A percentile compares a stretch with the other conserved stretches of the same genome.
phyloP scores from a whole-genome alignment of 306 rosid species.

The Ormosia emarginata region DNA sequence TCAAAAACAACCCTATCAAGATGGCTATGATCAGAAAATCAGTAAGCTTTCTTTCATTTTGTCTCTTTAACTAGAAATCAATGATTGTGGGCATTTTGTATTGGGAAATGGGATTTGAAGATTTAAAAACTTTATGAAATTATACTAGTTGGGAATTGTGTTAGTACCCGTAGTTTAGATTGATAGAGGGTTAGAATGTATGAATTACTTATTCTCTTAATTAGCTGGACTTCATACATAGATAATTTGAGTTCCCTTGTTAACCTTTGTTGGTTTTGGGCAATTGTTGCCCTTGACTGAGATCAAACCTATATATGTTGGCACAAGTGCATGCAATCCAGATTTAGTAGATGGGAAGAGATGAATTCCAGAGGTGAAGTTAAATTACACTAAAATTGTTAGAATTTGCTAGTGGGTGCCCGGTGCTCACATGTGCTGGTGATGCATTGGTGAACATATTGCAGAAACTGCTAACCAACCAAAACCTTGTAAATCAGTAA shows the following conservation, averaged over 20 bases:
- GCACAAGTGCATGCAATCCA: background rate
- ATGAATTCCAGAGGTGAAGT: background rate
- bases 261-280: background rate
- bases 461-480: background rate
- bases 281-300: background rate
- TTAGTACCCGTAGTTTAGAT: background rate
- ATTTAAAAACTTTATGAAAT: background rate
- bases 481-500: background rate
- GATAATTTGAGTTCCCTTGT: background rate
- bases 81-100: background rate
- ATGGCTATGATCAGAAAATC: conserved; percentile 90
- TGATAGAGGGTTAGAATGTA: background rate
- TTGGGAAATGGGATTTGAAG: background rate
- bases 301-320: background rate
- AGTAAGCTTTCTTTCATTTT: conserved; percentile 36
- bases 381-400: background rate
- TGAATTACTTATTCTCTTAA: background rate
- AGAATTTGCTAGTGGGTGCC: background rate
- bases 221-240: background rate
- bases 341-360: background rate
- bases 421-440: background rate
- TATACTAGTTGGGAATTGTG: background rate
- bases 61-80: background rate
- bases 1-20: conserved; percentile 86
- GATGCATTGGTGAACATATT: background rate